Base-by-base conservation (phyloP, 257 asterid species). In the Solanum pimpinellifolium region DNA sequence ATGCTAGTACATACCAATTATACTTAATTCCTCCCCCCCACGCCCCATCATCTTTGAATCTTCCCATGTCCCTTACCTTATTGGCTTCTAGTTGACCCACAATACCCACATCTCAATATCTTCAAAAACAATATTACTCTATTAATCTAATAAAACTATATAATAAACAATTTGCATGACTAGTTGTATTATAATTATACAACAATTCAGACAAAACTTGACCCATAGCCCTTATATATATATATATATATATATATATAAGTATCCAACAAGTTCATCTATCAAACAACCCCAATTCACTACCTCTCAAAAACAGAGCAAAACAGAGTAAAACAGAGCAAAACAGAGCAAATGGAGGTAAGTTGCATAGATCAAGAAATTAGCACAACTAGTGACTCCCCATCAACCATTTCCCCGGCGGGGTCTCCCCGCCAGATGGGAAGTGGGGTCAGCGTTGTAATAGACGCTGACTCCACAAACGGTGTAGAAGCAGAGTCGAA, bases 401-500 rank as follows among this genome's bases (percentile, higher is more conserved):
- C 81, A 35, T 92, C 97, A 25, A 76, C 56, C n/a, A 18, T 7
- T 12, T 21, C 86, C 9, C 72, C 86, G 29, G 83, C 92, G 91
- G 90, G 68, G 83, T 87, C 87, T 3, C 92, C 91, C 20, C 90
- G 91, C 90, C 93, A 94, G 12, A 89, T 90, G 66, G 94, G 95
- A 18, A 95, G 98, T 86, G 98, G 98, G 6, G 39, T 90, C 1
- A 93, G 98, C 88, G 93, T 85, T 15, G 83, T 95, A 68, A 86
- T 88, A 84, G 98, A 95, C 87, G 87, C 91, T 8, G 96, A 94
- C 20, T 27, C 23, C 16, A 89, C 7, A 18, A 88, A 62, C 41
- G 94, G 94, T 6, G 87, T 89, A 20, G 98, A 95, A 60, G 98
- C 96, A 7, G 98, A 94, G 84, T 95, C 99, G 14, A 73, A 72